Evolutionary conservation across 2,329 filamentous ascomycete species (phyloP).

Genomic region (Cordyceps cateniannulata): DNA sequence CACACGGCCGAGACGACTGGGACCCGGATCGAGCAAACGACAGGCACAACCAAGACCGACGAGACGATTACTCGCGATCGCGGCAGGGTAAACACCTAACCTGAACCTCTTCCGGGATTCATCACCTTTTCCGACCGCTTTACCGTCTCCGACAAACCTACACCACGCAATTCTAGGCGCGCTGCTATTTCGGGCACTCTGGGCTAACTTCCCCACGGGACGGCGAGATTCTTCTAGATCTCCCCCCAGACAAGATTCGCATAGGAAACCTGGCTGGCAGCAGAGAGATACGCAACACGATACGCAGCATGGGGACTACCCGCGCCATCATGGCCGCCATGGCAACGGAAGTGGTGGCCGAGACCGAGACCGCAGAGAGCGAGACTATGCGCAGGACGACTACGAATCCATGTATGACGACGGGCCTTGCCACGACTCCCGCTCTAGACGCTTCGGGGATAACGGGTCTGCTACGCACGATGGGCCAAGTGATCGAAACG

Average conservation of each 20-base stretch:
- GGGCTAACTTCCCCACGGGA: constrained; percentile 40
- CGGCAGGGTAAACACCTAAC: constrained; percentile 44
- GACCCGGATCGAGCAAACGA: constrained; percentile 15
- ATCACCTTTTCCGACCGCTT: neutral
- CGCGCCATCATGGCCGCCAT: constrained; percentile 17
- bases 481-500: constrained; percentile 14
- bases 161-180: neutral
- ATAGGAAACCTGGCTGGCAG: constrained; percentile 27
- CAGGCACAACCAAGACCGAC: constrained; percentile 17
- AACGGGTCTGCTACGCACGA: constrained; percentile 12
- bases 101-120: constrained; percentile 21
- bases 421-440: constrained; percentile 24
- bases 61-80: constrained; percentile 37
- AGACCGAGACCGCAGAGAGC: constrained; percentile 15
- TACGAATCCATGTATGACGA: constrained; percentile 32
- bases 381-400: neutral
- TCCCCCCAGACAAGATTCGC: constrained; percentile 33
- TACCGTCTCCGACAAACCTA: neutral
- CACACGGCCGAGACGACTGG: constrained; percentile 21
- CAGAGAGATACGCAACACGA: constrained; percentile 20
- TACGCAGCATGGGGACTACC: constrained; percentile 14
- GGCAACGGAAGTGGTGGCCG: neutral
- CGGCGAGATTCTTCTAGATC: constrained; percentile 38
- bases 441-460: constrained; percentile 18
- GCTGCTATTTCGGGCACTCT: constrained; percentile 25